Evolutionary conservation across 192 early-diverging fungal genomes (phyloP), one percentile per base, ranked within the genome.

Genomic region (Gaertneriomyces semiglobifer): DNA sequence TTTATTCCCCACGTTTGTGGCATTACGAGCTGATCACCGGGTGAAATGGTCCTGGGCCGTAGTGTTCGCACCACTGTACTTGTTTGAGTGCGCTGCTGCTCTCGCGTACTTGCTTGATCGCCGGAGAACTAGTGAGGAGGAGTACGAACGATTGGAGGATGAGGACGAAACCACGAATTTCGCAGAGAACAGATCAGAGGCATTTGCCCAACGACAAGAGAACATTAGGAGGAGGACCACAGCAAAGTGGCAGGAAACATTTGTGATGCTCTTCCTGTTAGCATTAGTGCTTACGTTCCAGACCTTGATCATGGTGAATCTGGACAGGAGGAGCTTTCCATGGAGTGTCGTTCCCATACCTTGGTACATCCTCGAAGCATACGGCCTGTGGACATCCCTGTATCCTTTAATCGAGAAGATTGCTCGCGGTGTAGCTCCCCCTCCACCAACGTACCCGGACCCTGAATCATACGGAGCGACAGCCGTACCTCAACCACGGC

Each of bases 41-140:
- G 81, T 88, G 44, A 55, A 53, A 43, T 93, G 92, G 92, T 74
- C 75, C 4, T 96, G 84, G 76, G 66, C 75, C 6, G 79, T 86
- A 4, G 90, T 94, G 4, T 92, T 91, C 71, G 82, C 82, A 54
- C 95, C 95, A 5, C 75, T 93, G 20, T 98, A 89, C 86, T 76
- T 92, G 8, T 72, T 90, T 43, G 86, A 92, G 69, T 58, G 73
- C 25, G 62, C 84, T 20, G 58, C 76, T n/a, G 45, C 75, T 9
- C 58, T 78, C 39, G 60, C 63, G 5, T 53, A 74, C 4, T 50
- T 62, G 42, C 68, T 73, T 16, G 43, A 52, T 47, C 48, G 56
- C 44, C 59, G 69, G 33, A 62, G 76, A n/a, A n/a, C n/a, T 9
- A 71, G 69, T 4, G 78, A 85, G 11, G 69, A 81, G 7, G 81